Evolutionary conservation across 176 grass and related monocot genomes (phyloP).

Genomic region (Phragmites australis): DNA sequence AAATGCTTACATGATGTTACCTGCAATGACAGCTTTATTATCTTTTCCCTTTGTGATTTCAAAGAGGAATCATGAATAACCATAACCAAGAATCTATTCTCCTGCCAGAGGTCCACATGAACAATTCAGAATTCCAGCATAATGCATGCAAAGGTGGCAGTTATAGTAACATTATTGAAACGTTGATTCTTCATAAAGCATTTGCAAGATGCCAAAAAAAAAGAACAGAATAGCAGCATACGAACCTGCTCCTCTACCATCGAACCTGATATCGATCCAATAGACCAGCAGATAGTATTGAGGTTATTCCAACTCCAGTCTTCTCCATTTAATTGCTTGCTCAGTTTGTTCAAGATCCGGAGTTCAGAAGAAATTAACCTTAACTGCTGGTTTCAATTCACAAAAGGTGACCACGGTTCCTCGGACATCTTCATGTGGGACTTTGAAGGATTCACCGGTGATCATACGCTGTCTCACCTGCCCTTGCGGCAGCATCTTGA

Average conservation of each 20-base stretch:
- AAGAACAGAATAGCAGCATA: not conserved
- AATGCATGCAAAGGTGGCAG: not conserved
- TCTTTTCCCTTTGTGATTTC: conserved; percentile 98
- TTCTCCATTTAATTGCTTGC: conserved; percentile 93
- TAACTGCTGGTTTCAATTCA: conserved; percentile 7
- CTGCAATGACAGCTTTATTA: conserved; percentile 98
- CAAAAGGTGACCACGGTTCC: not conserved
- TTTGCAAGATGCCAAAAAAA: conserved; percentile 11
- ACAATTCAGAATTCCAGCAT: conserved; percentile 1
- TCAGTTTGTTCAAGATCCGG: conserved; percentile 94
- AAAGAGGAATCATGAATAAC: conserved; percentile 93
- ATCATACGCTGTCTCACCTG: not conserved
- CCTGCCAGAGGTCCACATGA: conserved; percentile 48
- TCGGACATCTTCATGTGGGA: not conserved
- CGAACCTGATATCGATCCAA: conserved; percentile 97
- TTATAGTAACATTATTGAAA: not conserved
- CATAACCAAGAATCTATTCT: conserved; percentile 96
- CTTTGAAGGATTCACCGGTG: not conserved
- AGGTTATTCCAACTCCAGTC: conserved; percentile 99
- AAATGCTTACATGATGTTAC: conserved; percentile 87
- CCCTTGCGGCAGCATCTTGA: conserved; percentile 12
- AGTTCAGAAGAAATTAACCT: conserved; percentile 39
- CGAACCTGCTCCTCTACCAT: conserved; percentile 98
- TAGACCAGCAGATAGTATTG: conserved; percentile 95
- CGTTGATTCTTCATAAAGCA: not conserved